phyloP scores from a whole-genome alignment of 1,139 yeast species.

The Kluyveromyces sp. region DNA sequence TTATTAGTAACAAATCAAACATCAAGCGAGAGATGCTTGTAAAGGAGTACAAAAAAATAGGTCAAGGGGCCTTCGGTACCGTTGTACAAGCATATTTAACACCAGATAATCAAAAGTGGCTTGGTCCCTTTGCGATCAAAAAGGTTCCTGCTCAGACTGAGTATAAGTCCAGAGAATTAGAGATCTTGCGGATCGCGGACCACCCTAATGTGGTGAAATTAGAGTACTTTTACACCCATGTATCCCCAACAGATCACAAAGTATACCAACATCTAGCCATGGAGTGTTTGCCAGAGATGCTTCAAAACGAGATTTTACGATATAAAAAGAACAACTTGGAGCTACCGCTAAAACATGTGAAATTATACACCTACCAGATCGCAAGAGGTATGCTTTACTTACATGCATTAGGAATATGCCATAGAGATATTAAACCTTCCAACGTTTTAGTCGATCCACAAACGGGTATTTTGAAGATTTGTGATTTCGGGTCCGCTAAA shows the following conservation, averaged over 20 bases:
- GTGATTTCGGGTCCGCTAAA: slow-evolving; percentile 81
- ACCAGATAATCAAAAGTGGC: slow-evolving; percentile 40
- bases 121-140: slow-evolving; percentile 77
- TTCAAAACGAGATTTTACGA: slow-evolving; percentile 65
- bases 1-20: slow-evolving; percentile 51
- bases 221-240: slow-evolving; percentile 59
- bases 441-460: slow-evolving; percentile 68
- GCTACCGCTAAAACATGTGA: slow-evolving; percentile 66
- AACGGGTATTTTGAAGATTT: slow-evolving; percentile 57
- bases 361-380: slow-evolving; percentile 71
- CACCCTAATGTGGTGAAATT: slow-evolving; percentile 73
- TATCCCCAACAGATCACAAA: slow-evolving; percentile 47
- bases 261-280: slow-evolving; percentile 72
- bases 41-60: slow-evolving; percentile 64
- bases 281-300: slow-evolving; percentile 78
- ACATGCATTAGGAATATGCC: slow-evolving; percentile 73
- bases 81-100: slow-evolving; percentile 62
- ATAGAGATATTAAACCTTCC: slow-evolving; percentile 76
- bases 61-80: slow-evolving; percentile 82
- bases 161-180: slow-evolving; percentile 72
- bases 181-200: slow-evolving; percentile 60
- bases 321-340: slow-evolving; percentile 56
- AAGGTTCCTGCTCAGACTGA: slow-evolving; percentile 82
- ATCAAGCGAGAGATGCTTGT: slow-evolving; percentile 54
- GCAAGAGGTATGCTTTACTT: slow-evolving; percentile 76